phyloP scores from a whole-genome alignment of 495 filamentous ascomycete species.

The Xylaria sp. region DNA sequence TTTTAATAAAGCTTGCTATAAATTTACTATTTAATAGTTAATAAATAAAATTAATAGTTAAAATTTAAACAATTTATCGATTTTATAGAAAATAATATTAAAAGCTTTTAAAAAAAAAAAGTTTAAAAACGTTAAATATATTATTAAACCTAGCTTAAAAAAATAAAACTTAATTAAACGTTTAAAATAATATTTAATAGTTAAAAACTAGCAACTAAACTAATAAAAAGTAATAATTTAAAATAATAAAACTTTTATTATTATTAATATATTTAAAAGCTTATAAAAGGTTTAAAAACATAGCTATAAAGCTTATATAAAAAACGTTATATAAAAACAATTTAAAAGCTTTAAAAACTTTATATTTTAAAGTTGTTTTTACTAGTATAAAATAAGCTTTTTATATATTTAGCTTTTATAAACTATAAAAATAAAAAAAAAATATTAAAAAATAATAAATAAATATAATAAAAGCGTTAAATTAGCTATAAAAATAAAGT shows the following conservation, averaged over 20 bases:
- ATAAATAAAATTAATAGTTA: background rate
- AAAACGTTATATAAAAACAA: background rate
- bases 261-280: background rate
- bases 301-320: background rate
- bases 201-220: background rate
- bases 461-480: background rate
- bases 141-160: too few relatives aligned
- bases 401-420: background rate
- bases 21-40: background rate
- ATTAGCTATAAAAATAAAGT: background rate
- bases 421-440: background rate
- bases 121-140: too few relatives aligned
- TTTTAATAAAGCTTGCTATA: background rate
- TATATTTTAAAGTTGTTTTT: background rate
- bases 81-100: background rate
- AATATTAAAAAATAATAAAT: background rate
- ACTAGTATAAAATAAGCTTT: background rate
- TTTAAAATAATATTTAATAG: background rate
- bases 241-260: background rate
- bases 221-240: background rate
- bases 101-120: background rate
- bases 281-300: background rate
- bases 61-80: background rate
- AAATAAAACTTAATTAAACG: background rate
- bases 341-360: conserved; percentile 8